A percentile compares a stretch with the other conserved stretches of the same genome.
These are phyloP conservation scores for Flaveria bidentis DNA, from an alignment of 129 eudicot species.

Conservation along the genomic window DNA sequence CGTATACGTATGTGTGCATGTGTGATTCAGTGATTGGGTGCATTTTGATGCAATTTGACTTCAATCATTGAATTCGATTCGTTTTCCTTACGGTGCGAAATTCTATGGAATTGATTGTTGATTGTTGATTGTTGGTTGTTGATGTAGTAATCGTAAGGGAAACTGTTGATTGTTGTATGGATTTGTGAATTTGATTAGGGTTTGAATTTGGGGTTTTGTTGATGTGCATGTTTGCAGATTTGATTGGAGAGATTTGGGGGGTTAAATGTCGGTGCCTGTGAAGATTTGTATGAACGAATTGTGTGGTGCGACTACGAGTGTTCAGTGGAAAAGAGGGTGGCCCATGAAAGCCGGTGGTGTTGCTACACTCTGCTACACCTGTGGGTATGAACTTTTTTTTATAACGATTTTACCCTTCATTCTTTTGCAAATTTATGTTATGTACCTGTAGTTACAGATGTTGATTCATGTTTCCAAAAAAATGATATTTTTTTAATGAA, in stretches of 20 bases:
- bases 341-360: constrained; percentile 70
- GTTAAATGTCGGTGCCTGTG: constrained; percentile 55
- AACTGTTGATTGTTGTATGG: constrained; percentile 13
- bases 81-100: background rate
- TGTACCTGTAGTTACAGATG: background rate
- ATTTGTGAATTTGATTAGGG: constrained; percentile 12
- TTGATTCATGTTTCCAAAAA: background rate
- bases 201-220: constrained; percentile 26
- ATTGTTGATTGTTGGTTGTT: background rate
- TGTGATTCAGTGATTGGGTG: background rate
- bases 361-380: constrained; percentile 60
- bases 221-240: constrained; percentile 12
- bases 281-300: constrained; percentile 73
- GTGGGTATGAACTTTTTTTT: constrained; percentile 52
- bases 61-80: background rate
- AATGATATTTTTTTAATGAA: background rate
- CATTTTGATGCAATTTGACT: constrained; percentile 5
- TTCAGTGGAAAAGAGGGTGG: constrained; percentile 77
- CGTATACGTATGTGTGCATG: constrained; percentile 3
- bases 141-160: constrained; percentile 3
- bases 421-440: background rate
- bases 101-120: background rate
- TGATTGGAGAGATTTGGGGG: constrained; percentile 24
- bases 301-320: constrained; percentile 60
- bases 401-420: constrained; percentile 25